phyloP scores from a whole-genome alignment of 2,329 filamentous ascomycete genomes.

The Calonectria hawksworthii region DNA sequence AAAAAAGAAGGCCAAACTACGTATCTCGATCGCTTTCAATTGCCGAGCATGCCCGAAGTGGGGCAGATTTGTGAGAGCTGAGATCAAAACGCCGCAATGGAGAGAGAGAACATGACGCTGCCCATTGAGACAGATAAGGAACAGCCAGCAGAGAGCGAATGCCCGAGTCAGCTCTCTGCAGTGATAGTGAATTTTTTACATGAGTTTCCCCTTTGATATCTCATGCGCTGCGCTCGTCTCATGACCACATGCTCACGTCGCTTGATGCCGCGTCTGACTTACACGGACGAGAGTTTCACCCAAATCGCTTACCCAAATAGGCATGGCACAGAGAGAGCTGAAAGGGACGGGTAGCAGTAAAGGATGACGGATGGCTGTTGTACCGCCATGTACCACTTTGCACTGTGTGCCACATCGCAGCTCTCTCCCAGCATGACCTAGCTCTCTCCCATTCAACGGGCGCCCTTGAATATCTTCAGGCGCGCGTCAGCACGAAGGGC shows the following conservation, averaged over 20 bases:
- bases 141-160: not conserved
- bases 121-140: not conserved
- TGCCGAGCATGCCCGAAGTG: conserved; percentile 3
- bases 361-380: not conserved
- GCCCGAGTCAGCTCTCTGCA: not conserved
- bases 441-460: not conserved
- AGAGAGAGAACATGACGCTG: not conserved
- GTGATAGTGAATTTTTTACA: not conserved
- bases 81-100: not conserved
- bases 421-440: not conserved
- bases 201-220: not conserved
- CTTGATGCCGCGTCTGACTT: not conserved
- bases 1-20: not conserved
- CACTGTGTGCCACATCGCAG: conserved; percentile 10
- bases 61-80: not conserved
- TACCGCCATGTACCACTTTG: not conserved
- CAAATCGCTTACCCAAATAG: not conserved
- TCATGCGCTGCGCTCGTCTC: not conserved
- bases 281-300: conserved; percentile 7
- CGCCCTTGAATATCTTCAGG: conserved; percentile 14
- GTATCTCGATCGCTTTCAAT: not conserved
- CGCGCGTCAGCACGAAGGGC: not conserved
- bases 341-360: not conserved
- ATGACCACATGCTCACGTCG: not conserved
- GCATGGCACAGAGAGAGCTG: not conserved